These are phyloP conservation scores for Cnidoscolus chayamansa DNA, from an alignment of 441 rosid species.

Conservation along the genomic window DNA sequence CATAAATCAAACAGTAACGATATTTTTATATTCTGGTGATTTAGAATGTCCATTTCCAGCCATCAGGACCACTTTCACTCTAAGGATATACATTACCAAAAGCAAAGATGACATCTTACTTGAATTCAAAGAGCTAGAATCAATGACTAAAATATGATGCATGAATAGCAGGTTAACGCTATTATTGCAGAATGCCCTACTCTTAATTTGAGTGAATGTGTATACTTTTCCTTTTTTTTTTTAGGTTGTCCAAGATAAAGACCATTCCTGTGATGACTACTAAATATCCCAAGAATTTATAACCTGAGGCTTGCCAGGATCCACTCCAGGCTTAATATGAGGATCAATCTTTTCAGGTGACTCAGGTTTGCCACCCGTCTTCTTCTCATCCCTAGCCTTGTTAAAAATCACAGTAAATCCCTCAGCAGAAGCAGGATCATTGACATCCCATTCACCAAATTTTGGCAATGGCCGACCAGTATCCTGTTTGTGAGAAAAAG, in stretches of 20 bases:
- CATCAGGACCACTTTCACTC: not conserved
- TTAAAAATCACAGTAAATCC: conserved; percentile 89
- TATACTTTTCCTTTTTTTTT: no score
- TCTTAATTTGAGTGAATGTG: no score
- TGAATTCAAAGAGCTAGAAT: not conserved
- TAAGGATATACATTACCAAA: not conserved
- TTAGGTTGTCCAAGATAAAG: no score
- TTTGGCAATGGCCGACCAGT: conserved; percentile 25
- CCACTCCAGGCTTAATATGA: conserved; percentile 43
- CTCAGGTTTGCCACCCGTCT: conserved; percentile 62
- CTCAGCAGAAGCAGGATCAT: conserved; percentile 26
- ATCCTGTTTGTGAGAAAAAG: conserved; percentile 39
- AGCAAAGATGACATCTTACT: no score
- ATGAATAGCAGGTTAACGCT: not conserved
- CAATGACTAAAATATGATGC: not conserved
- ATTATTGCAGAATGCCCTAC: not conserved
- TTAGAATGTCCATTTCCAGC: not conserved
- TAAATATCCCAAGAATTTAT: no score
- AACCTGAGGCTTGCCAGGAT: conserved; percentile 56
- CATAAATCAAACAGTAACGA: not conserved
- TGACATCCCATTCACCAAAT: conserved; percentile 82
- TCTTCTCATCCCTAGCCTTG: conserved; percentile 91
- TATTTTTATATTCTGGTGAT: not conserved
- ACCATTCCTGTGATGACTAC: no score
- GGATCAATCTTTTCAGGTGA: conserved; percentile 66